phyloP scores from a whole-genome alignment of 2,329 filamentous ascomycete genomes.

The Epichloe uncinata region DNA sequence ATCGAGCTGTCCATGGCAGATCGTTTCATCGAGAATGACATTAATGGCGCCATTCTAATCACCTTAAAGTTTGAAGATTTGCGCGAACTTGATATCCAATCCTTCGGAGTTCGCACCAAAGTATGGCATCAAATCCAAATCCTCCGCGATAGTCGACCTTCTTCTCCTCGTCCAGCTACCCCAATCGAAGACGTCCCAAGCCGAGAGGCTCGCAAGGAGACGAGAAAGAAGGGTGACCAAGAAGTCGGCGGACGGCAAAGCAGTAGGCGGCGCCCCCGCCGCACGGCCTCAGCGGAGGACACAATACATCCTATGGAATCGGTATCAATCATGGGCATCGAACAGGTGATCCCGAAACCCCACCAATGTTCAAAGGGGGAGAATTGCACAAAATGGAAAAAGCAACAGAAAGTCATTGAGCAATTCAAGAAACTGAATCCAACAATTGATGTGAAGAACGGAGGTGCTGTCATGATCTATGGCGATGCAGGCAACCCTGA shows the following conservation, averaged over 20 bases:
- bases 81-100: conserved; percentile 66
- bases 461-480: conserved; percentile 61
- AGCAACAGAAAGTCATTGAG: conserved; percentile 65
- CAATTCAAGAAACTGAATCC: conserved; percentile 66
- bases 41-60: conserved; percentile 73
- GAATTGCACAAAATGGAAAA: conserved; percentile 69
- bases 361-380: conserved; percentile 81
- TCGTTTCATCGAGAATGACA: conserved; percentile 84
- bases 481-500: conserved; percentile 67
- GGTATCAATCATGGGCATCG: conserved; percentile 82
- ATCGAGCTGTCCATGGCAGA: conserved; percentile 67
- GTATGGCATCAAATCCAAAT: conserved; percentile 69
- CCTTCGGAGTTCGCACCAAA: conserved; percentile 67
- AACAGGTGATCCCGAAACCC: conserved; percentile 73
- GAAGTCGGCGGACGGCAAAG: conserved; percentile 25
- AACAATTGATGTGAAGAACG: conserved; percentile 36
- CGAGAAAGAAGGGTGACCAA: conserved; percentile 24
- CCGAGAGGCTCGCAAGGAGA: conserved; percentile 34
- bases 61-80: conserved; percentile 87
- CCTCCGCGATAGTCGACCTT: conserved; percentile 43
- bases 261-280: conserved; percentile 26
- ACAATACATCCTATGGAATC: conserved; percentile 68
- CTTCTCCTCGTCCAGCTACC: conserved; percentile 40
- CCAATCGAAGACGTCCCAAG: conserved; percentile 48
- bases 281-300: conserved; percentile 37